Percentiles rank a stretch among this genome's conserved stretches.
Evolutionary conservation across 2,329 filamentous ascomycete species (phyloP).

Genomic region (Meredithiella fracta): DNA sequence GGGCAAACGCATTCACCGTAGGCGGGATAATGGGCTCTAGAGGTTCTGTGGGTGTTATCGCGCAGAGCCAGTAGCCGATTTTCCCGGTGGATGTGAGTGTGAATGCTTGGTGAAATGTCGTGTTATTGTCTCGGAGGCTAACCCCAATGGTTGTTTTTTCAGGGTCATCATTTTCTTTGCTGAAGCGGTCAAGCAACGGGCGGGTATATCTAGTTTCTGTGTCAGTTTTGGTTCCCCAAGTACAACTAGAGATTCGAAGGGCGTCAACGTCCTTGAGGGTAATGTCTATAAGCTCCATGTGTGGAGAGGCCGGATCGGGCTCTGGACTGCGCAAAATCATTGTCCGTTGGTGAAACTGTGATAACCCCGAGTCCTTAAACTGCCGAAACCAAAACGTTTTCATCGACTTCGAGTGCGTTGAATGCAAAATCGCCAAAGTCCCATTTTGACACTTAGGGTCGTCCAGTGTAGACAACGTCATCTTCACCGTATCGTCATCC

Average conservation of each 20-base stretch:
- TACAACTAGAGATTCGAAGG: background rate
- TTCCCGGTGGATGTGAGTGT: conserved; percentile 27
- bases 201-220: background rate
- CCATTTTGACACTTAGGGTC: background rate
- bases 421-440: conserved; percentile 4
- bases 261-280: background rate
- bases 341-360: conserved; percentile 1
- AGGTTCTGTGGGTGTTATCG: conserved; percentile 16
- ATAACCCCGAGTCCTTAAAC: background rate
- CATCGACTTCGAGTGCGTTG: background rate
- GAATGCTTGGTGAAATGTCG: conserved; percentile 32
- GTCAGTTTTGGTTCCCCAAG: conserved; percentile 9
- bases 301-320: background rate
- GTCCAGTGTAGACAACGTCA: background rate
- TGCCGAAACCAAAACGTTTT: conserved; percentile 9
- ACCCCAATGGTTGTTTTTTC: conserved; percentile 16
- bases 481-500: conserved; percentile 6
- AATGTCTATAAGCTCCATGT: background rate
- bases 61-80: conserved; percentile 26
- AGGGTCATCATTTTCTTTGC: background rate
- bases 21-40: conserved; percentile 4
- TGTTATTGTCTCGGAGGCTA: conserved; percentile 21
- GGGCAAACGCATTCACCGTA: conserved; percentile 1
- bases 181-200: background rate
- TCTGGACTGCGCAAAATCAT: background rate